phyloP scores from a whole-genome alignment of 2,329 filamentous ascomycete genomes.

The Hirsutella thompsonii region DNA sequence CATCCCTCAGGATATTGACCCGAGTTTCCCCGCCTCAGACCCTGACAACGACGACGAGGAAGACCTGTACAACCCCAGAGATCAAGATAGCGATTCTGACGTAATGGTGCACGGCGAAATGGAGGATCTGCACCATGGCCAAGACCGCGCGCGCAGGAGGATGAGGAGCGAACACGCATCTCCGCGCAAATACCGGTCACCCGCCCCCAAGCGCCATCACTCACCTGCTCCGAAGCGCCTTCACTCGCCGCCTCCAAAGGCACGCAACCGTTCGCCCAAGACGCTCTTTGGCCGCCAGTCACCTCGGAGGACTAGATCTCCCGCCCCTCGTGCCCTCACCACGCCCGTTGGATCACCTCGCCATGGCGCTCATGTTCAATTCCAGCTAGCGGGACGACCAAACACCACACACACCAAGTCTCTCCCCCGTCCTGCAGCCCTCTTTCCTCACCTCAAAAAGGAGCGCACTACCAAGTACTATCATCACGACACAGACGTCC shows the following conservation, averaged over 20 bases:
- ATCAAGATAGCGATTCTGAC: conserved; percentile 53
- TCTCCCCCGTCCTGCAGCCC: conserved; percentile 64
- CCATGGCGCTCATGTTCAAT: conserved; percentile 22
- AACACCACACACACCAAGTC: conserved; percentile 71
- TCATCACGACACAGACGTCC: conserved; percentile 33
- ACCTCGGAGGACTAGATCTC: conserved; percentile 2
- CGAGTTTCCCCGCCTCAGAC: conserved; percentile 91
- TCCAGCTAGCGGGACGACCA: conserved; percentile 40
- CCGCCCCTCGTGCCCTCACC: conserved; percentile 9
- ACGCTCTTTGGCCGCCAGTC: conserved; percentile 11
- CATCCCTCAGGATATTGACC: conserved; percentile 94
- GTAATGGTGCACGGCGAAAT: conserved; percentile 61
- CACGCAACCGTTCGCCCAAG: not conserved
- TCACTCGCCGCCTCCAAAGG: conserved; percentile 14
- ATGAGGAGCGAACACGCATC: conserved; percentile 37
- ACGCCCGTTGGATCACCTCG: conserved; percentile 27
- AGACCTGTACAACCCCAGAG: conserved; percentile 44
- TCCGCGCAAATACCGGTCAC: conserved; percentile 31
- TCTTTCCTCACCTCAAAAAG: conserved; percentile 45
- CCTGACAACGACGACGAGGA: conserved; percentile 76
- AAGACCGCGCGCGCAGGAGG: conserved; percentile 33
- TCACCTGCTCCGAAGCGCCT: conserved; percentile 27
- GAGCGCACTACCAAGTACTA: conserved; percentile 21
- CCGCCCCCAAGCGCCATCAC: conserved; percentile 21
- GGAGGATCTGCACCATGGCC: conserved; percentile 50